Evolutionary conservation across 306 rosid genomes (phyloP).

Genomic region (Hippophae tibetana): DNA sequence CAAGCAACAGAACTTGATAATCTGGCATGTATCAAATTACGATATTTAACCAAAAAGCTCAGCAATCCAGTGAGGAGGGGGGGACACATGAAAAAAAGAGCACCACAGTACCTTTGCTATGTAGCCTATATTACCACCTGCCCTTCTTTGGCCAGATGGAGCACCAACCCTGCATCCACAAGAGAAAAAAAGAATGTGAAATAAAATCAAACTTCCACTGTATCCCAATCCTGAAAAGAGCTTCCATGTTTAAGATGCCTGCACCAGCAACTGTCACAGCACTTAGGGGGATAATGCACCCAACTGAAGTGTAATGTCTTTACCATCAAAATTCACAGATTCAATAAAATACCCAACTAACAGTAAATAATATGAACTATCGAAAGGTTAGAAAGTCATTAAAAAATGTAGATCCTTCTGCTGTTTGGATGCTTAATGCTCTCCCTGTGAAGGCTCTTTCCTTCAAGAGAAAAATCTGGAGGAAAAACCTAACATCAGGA

Average conservation of each 20-base stretch:
- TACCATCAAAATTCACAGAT: conserved; percentile 19
- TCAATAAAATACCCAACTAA: conserved; percentile 30
- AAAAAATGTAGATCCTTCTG: conserved; percentile 21
- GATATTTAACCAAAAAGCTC: background rate
- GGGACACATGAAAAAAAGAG: background rate
- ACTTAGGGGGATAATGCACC: conserved; percentile 5
- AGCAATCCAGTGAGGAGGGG: background rate
- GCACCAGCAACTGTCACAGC: conserved; percentile 11
- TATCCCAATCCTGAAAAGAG: conserved; percentile 12
- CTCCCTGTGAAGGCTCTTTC: conserved; percentile 23
- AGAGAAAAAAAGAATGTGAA: conserved; percentile 14
- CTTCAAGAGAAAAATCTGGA: conserved; percentile 19
- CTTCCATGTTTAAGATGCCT: conserved; percentile 16
- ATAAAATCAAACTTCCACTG: conserved; percentile 3
- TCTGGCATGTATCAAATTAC: too few species aligned
- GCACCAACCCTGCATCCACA: conserved; percentile 52
- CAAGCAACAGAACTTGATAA: too few species aligned
- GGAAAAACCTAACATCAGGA: conserved; percentile 18
- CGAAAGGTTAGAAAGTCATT: conserved; percentile 23
- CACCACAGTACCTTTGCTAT: conserved; percentile 41
- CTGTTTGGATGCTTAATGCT: conserved; percentile 8
- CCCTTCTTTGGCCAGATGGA: conserved; percentile 43
- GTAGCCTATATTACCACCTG: conserved; percentile 37
- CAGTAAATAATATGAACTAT: conserved; percentile 31
- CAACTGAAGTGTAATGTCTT: conserved; percentile 21